Conservation (phyloP, 2,329 filamentous ascomycete species). For the Sclerotiophoma versabilis region DNA sequence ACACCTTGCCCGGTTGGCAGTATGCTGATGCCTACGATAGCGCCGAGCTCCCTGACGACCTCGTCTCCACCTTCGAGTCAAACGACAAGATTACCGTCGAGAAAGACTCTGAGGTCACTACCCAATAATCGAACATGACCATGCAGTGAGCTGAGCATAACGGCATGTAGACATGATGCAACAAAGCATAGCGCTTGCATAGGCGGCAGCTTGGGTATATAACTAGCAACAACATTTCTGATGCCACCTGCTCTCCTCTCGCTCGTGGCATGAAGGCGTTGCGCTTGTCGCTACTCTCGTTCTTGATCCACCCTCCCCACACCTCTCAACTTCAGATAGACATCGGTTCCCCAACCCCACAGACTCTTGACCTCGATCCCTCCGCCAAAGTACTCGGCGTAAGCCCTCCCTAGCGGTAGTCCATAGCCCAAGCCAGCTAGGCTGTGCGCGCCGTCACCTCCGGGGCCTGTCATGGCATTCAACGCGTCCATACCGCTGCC, state of each 20-base stretch:
- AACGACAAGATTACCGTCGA: constrained; percentile 83
- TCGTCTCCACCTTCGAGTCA: constrained; percentile 69
- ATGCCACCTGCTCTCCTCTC: background rate
- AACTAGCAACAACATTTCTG: constrained; percentile 7
- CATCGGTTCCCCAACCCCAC: constrained; percentile 86
- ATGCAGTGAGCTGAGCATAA: constrained; percentile 7
- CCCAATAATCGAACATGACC: constrained; percentile 63
- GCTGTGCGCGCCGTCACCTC: constrained; percentile 76
- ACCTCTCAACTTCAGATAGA: constrained; percentile 68
- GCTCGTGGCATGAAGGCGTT: too few relatives aligned
- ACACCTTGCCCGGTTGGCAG: background rate
- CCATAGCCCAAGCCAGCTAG: constrained; percentile 93
- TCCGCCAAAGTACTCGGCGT: constrained; percentile 97
- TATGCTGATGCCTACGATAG: constrained; percentile 55
- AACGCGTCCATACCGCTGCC: constrained; percentile 67
- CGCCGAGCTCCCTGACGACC: constrained; percentile 73
- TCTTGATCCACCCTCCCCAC: constrained; percentile 57
- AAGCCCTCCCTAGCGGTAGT: constrained; percentile 85
- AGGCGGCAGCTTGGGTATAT: constrained; percentile 17
- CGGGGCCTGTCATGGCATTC: constrained; percentile 75
- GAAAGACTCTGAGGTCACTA: constrained; percentile 72
- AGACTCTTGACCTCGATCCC: constrained; percentile 94
- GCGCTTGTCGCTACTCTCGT: background rate
- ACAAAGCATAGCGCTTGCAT: constrained; percentile 17
- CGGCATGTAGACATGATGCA: constrained; percentile 13